Evolutionary conservation across 2,329 filamentous ascomycete species (phyloP), one percentile per base, ranked within the genome.

Genomic region (Nemania sp.): DNA sequence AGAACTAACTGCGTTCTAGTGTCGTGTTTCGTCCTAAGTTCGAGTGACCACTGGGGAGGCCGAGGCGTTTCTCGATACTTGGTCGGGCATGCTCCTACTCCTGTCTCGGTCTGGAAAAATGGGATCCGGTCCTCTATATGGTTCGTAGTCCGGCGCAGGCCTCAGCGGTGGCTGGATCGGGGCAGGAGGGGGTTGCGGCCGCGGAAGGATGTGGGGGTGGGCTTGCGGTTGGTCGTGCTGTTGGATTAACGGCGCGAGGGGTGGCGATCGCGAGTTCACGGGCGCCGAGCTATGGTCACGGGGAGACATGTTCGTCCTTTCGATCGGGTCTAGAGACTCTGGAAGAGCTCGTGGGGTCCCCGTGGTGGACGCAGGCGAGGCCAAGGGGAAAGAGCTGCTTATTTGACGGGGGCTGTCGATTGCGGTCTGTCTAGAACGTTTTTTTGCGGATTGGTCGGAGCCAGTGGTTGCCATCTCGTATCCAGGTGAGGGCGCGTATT

Each of bases 71-170:
- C 70, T 71, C 7, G 68, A 42, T 45, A 67, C 57, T 48, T 69
- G 70, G 56, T 73, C 72, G 37, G 70, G 65, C 32, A 67, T 72
- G 51, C 66, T 70, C 50, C 69, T 65, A 21, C 68, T 66, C 60
- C 72, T 69, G 42, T 74, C 71, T 67, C 72, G 66, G 55, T 73
- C 67, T 25, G 72, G 72, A 39, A 74, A 74, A 53, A 74, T 74
- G 20, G 72, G 72, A 58, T 74, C 72, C 49, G 68, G 59, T 9
- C 59, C 57, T 17, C 70, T 68, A 43, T 69, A 70, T 25, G 64
- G 65, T 25, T 71, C 71, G 58, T 73, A 72, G 11, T 56, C 18
- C 15, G 67, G 68, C 18, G 57, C 32, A 48, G 58, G 68, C 56
- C 67, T 65, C 50, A 67, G 66, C 10, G 67, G 65, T 35, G 62